A percentile compares a stretch with the other conserved stretches of the same genome.
Conservation (phyloP, 2,329 filamentous ascomycete species). For the Pleurostoma richardsiae region DNA sequence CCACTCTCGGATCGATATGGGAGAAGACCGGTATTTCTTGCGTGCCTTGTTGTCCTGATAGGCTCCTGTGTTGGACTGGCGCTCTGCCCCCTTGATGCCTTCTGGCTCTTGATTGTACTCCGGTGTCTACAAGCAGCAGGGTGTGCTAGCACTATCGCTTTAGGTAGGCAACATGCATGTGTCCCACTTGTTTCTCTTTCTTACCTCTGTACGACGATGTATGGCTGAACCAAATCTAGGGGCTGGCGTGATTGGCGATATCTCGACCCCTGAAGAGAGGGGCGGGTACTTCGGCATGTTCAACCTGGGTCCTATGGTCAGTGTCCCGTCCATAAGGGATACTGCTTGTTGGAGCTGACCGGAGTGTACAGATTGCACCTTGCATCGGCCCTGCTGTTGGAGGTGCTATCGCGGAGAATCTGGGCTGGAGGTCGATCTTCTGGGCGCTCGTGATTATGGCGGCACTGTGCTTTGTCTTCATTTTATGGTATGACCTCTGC, state of each 20-base stretch:
- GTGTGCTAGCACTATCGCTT: constrained; percentile 26
- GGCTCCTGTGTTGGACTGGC: constrained; percentile 25
- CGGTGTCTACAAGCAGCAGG: constrained; percentile 23
- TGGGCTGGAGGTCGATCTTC: constrained; percentile 48
- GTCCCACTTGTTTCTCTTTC: too few species aligned
- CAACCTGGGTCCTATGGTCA: constrained; percentile 24
- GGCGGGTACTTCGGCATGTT: constrained; percentile 26
- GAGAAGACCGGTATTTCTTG: constrained; percentile 20
- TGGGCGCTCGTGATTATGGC: constrained; percentile 47
- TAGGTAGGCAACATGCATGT: too few species aligned
- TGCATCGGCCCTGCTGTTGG: constrained; percentile 46
- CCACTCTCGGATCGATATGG: constrained; percentile 25
- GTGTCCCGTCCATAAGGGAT: too few species aligned
- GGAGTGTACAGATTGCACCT: constrained; percentile 24
- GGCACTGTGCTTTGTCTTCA: constrained; percentile 26
- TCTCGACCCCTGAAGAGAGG: constrained; percentile 22
- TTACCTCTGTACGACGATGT: too few species aligned
- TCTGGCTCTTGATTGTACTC: constrained; percentile 24
- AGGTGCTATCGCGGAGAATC: constrained; percentile 35
- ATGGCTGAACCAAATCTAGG: constrained; percentile 10
- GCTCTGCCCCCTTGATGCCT: constrained; percentile 20
- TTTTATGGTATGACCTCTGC: constrained; percentile 12
- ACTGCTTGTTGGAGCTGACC: too few species aligned
- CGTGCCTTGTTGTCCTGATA: constrained; percentile 21
- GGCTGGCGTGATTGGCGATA: constrained; percentile 25